phyloP scores from a whole-genome alignment of 345 rosid genomes.

The Turritis glabra region DNA sequence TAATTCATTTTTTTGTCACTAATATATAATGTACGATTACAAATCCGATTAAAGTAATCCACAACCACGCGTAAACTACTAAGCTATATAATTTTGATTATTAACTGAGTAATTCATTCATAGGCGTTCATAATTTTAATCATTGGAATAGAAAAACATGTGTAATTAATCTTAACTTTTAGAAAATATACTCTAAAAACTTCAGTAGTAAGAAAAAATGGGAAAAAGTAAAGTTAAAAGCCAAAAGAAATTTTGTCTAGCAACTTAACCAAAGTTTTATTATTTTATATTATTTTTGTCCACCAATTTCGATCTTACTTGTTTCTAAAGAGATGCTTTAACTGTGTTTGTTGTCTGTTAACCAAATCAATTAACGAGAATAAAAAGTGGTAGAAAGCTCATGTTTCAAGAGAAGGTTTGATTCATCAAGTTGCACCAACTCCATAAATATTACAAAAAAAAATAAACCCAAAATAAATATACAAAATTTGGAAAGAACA shows the following conservation, averaged over 20 bases:
- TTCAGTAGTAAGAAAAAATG: background rate
- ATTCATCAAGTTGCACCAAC: conserved; percentile 26
- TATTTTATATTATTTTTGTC: background rate
- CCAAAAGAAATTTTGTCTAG: background rate
- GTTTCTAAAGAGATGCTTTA: conserved; percentile 28
- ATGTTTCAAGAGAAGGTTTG: conserved; percentile 32
- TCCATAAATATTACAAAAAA: background rate
- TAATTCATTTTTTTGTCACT: too few relatives aligned
- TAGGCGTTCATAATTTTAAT: background rate
- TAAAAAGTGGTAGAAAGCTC: conserved; percentile 31
- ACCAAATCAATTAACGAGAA: conserved; percentile 19
- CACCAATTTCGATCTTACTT: conserved; percentile 24
- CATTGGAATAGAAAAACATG: too few relatives aligned
- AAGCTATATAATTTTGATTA: background rate
- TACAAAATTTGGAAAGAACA: background rate
- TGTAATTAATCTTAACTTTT: background rate
- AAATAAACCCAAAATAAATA: background rate
- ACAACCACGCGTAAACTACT: background rate
- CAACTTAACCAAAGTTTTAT: background rate
- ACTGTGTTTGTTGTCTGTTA: conserved; percentile 25
- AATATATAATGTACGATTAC: too few relatives aligned
- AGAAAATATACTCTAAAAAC: background rate
- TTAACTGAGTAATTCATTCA: background rate
- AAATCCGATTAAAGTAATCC: too few relatives aligned
- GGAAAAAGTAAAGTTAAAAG: background rate